Base-by-base conservation (phyloP, 1,139 yeast species). In the Blastobotrys buckinghamii region DNA sequence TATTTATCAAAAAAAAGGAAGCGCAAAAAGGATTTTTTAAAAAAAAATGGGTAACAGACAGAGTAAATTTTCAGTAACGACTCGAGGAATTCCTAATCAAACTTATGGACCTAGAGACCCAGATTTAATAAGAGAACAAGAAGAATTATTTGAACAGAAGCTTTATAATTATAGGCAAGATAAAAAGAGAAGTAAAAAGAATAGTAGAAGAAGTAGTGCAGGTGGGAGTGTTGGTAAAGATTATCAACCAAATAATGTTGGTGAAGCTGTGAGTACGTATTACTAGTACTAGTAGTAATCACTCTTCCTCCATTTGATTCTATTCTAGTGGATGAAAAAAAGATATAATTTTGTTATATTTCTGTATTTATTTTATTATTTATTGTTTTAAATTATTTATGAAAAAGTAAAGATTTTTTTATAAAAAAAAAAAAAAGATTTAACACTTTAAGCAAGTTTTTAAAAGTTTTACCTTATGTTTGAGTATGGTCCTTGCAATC, bases 91-190 rank as follows among this genome's bases (percentile, higher is more conserved):
- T 6, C 33, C 33, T n/a, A 24, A 42, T 15, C 45, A 24, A 19
- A 42, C 39, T 2, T 42, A 42, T 39, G 45, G 45, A 9, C 45
- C 45, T 2, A 30, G 45, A 24, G 45, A 42, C 20, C 39, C 45
- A 27, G 10, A 19, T 8, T 8, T 42, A 9, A 16, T 35, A 1
- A 30, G 19, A 13, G 32, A 39, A 20, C 42, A 39, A 10, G 42
- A 34, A 15, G 32, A 10, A 9, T 16, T 24, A 15, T 24, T 13
- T 13, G 29, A 24, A 19, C 35, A 22, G 6, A 10, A 20, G n/a
- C 9, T 29, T 6, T 6, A 6, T 6, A 13, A 29, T 29, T 29
- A 29, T 29, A 29, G 9, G 9, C 4, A 4, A 13, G 32, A 29
- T 29, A 29, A 29, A 29, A 10, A 29, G n/a, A 29, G n/a, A 13